Evolutionary conservation across 78 protist genomes (phyloP), one percentile per base, ranked within the genome.

Genomic region (Dictyostelium firmibasis): DNA sequence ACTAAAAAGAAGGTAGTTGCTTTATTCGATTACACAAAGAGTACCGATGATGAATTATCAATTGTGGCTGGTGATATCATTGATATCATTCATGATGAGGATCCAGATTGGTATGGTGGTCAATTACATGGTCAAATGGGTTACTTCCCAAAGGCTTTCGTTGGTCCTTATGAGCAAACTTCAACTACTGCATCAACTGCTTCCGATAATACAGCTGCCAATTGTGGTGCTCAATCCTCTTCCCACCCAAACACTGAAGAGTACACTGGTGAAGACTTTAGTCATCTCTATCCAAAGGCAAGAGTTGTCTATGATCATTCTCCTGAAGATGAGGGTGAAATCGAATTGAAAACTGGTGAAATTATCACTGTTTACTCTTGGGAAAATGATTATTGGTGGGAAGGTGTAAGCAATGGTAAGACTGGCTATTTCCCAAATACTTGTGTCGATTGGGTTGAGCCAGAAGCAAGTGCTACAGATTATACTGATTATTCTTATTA

Each of bases 301-400:
- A 23, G 94, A 31, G 94, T 89, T 31, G 33, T 89, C 5, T 89
- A 78, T 69, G 87, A 35, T 13, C 94, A 89, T 60, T 6, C 1
- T 9, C 53, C 94, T 4, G 35, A 70, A 16, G 94, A 89, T 33
- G 94, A 89, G 18, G 86, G 87, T 79, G 87, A 89, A 50, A 13
- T 89, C 0, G 74, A 11, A 9, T 38, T 89, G 69, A 81, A 11
- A 16, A 86, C 82, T 20, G 94, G 94, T 25, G 94, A 89, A 23
- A 81, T 83, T 23, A 25, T 89, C 4, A 67, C 87, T 20, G 94
- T 89, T 11, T 89, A 67, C 35, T 25, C 83, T 1, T 89, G 94
- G 94, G 94, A 89, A 31, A 85, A 69, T 10, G 94, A 89, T 4
- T 89, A 89, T 83, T 89, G 94, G 94, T 89, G 94, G 94, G 86